Conservation (phyloP, 1,139 yeast species). For the Pichia sp. region DNA sequence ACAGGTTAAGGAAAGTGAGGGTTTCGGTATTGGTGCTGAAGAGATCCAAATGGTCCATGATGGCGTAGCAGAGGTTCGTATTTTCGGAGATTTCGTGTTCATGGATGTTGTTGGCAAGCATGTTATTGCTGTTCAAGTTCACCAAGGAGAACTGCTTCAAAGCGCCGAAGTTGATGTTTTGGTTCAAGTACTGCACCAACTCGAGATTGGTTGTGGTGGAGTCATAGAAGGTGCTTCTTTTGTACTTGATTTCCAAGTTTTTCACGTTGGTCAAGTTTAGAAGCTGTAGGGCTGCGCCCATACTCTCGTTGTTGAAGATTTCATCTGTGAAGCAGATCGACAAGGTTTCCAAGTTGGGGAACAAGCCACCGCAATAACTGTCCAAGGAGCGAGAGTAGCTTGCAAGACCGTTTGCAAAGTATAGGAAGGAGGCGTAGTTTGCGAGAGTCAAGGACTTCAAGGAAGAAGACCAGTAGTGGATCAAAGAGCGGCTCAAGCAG, state of each 20-base stretch:
- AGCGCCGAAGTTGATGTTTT: slow-evolving; percentile 7
- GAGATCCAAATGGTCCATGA: slow-evolving; percentile 17
- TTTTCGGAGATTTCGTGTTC: slow-evolving; percentile 16
- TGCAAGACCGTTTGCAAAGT: not conserved
- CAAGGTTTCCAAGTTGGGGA: slow-evolving; percentile 7
- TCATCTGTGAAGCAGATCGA: slow-evolving; percentile 8
- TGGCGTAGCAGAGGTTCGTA: slow-evolving; percentile 19
- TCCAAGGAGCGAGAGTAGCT: not conserved
- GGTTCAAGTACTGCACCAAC: slow-evolving; percentile 13
- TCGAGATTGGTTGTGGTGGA: slow-evolving; percentile 11
- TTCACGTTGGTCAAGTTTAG: slow-evolving; percentile 15
- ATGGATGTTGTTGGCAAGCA: slow-evolving; percentile 17
- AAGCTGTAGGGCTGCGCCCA: not conserved
- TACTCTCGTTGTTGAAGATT: not conserved
- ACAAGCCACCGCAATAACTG: not conserved
- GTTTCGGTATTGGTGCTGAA: slow-evolving; percentile 11
- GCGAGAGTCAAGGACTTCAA: not conserved
- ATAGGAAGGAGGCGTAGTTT: not conserved
- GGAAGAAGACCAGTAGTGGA: not conserved
- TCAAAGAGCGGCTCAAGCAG: not conserved
- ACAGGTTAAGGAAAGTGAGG: slow-evolving; percentile 19
- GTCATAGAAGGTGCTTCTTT: slow-evolving; percentile 13
- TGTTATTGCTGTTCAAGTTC: slow-evolving; percentile 23
- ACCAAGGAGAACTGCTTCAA: slow-evolving; percentile 21
- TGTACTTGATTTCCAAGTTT: slow-evolving; percentile 24